These are phyloP conservation scores for Diutina siamensis DNA, from an alignment of 1,139 yeast species.

Conservation along the genomic window DNA sequence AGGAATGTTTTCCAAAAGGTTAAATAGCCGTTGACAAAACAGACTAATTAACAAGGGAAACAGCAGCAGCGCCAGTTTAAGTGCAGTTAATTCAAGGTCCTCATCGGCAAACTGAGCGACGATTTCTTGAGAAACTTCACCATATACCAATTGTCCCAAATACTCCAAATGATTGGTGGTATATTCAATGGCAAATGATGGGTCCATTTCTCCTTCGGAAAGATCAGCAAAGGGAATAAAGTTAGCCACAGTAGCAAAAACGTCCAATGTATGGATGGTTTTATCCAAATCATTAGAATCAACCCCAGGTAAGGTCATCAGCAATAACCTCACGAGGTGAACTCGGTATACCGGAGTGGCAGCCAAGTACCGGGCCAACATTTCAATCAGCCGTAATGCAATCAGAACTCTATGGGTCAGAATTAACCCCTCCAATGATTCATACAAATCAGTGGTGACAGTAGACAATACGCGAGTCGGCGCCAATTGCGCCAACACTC, in stretches of 20 bases:
- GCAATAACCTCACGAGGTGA: conserved; percentile 65
- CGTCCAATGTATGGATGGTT: conserved; percentile 58
- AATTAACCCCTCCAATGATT: conserved; percentile 70
- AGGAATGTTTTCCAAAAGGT: conserved; percentile 67
- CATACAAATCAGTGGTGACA: conserved; percentile 66
- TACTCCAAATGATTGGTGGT: conserved; percentile 51
- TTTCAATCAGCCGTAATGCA: conserved; percentile 59
- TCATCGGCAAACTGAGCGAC: neutral
- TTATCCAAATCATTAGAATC: conserved; percentile 80
- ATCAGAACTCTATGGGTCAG: conserved; percentile 74
- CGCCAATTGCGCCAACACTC: conserved; percentile 50
- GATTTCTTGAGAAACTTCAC: neutral
- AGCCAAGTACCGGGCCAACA: conserved; percentile 59
- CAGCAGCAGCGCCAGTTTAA: conserved; percentile 4
- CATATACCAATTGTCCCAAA: conserved; percentile 27
- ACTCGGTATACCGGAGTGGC: conserved; percentile 56
- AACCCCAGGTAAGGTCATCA: conserved; percentile 66
- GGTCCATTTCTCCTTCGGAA: conserved; percentile 31
- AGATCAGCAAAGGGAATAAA: conserved; percentile 62
- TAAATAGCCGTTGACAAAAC: conserved; percentile 50
- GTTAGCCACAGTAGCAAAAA: conserved; percentile 60
- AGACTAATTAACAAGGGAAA: conserved; percentile 51
- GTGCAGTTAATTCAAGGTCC: neutral
- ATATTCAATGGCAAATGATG: conserved; percentile 59
- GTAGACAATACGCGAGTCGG: conserved; percentile 54